Base-by-base conservation (phyloP, 345 rosid genomes). In the Laguncularia racemosa region DNA sequence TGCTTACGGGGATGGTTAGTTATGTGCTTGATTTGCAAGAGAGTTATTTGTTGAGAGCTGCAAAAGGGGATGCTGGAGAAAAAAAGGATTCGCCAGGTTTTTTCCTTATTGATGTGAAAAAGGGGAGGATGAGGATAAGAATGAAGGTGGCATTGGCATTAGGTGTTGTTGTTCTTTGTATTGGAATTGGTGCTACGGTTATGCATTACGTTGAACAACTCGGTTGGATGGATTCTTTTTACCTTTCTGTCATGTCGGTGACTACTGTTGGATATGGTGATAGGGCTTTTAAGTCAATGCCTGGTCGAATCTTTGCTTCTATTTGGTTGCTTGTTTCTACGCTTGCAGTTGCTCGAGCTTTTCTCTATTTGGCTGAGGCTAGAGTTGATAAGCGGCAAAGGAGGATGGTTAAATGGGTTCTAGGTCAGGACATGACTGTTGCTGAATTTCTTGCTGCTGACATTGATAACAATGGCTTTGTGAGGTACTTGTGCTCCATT, bases 101-200 rank as follows among this genome's bases (percentile, higher is more conserved):
- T 3, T 83, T 75, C 62, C 80, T 92, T 50, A 64, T 92, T 51
- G 97, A 92, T 80, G 77, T 89, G 60, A 79, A 79, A 73, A 92
- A 92, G 61, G 98, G 97, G 63, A 86, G 98, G 71, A 86, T 89
- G 91, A 83, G 98, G 81, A 92, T 92, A 19, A 78, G 98, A 67
- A 73, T 83, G 86, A 93, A 89, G 82, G 97, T 93, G 56, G 97
- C 82, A 8, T 70, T 93, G 72, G 99, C 99, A 23, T 74, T 89
- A 52, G 88, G 85, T 50, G 95, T 86, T 68, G 89, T 89, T 64
- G 83, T 85, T 62, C 68, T 89, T 57, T 93, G 96, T 53, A 79
- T 87, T 46, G 99, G 97, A 45, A 56, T 83, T 66, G 97, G 99
- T 33, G 89, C 68, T 63, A 76, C 66, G 48, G 82, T 83, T 55